Base-by-base conservation (phyloP, 2,329 filamentous ascomycete genomes). In the Penicillium decumbens region DNA sequence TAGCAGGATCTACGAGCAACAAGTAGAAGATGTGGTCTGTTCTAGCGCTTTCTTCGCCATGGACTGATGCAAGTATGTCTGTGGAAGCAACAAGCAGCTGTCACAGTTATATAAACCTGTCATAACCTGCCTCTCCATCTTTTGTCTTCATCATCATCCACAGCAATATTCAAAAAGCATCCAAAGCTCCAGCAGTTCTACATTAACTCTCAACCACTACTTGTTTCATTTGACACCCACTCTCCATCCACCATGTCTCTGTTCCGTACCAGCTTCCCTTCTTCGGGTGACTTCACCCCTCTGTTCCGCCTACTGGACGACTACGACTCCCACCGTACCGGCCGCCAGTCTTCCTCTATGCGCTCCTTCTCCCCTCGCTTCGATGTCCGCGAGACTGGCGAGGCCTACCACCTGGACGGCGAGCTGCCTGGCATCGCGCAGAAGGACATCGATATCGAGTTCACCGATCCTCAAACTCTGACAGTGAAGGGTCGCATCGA, bases 261-360 rank as follows among this genome's bases (percentile, higher is more conserved):
- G 53, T 66, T 68, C 59, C 57, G 57, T 44, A 53, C 58, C 46
- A 53, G 20, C 51, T 58, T 65, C 47, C 61, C 62, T 18, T 38
- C 58, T 38, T 35, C 51, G 32, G 63, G 67, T 47, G 74, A 75
- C 55, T 70, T 75, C 57, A 57, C 64, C 23, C 68, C 74, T 47
- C 68, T 76, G 47, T 74, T 76, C 64, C 71, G 70, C 39, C 70
- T 76, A n/a, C 62, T 76, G 44, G 72, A 75, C 55, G 72, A 75
- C 63, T 71, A 70, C 51, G 64, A 71, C 53, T 48, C 55, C 60
- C 67, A 72, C 64, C 64, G 69, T 51, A 52, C 64, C 40, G 49
- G 40, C 53, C 48, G 55, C 41, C 53, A 56, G 30, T 13, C 33
- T 3, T 37, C 49, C 38, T 33, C 44, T 28, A 55, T 55, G 46